Evolutionary conservation across 257 asterid species (phyloP).

Genomic region (Galeopsis tetrahit): DNA sequence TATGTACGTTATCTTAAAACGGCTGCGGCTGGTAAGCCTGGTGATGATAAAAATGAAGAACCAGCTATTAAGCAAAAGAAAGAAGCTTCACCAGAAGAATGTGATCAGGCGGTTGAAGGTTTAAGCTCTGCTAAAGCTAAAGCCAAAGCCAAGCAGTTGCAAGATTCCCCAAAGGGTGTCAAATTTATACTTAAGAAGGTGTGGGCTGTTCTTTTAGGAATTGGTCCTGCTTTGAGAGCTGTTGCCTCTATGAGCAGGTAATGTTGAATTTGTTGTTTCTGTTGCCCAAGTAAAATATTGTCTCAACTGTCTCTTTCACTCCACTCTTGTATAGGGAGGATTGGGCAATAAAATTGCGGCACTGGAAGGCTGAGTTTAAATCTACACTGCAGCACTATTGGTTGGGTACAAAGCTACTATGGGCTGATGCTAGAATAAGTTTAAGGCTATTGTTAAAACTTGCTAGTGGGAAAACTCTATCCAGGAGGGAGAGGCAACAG

Average conservation of each 20-base stretch:
- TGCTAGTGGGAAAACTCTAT: conserved; percentile 83
- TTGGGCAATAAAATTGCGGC: conserved; percentile 73
- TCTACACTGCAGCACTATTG: conserved; percentile 94
- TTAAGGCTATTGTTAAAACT: conserved; percentile 81
- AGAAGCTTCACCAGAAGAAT: conserved; percentile 97
- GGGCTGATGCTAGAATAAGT: conserved; percentile 94
- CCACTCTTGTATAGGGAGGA: conserved; percentile 61
- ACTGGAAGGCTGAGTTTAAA: conserved; percentile 78
- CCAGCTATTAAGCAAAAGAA: conserved; percentile 64
- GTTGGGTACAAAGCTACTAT: conserved; percentile 89
- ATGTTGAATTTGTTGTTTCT: conserved; percentile 31
- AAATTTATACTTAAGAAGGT: conserved; percentile 61
- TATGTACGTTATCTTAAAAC: conserved; percentile 59
- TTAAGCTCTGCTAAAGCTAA: conserved; percentile 88
- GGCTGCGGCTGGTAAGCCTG: conserved; percentile 70
- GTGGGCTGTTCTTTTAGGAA: conserved; percentile 82
- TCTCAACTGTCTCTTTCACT: conserved; percentile 33
- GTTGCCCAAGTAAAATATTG: conserved; percentile 25
- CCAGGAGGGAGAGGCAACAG: conserved; percentile 98
- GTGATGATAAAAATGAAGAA: conserved; percentile 63
- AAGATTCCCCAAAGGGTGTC: conserved; percentile 69
- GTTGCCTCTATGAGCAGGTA: conserved; percentile 98
- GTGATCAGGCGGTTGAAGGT: conserved; percentile 98
- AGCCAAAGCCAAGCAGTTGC: conserved; percentile 85
- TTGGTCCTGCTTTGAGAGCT: conserved; percentile 92